Evolutionary conservation across 331 rosid species (phyloP).

Genomic region (Stylosanthes scabra): DNA sequence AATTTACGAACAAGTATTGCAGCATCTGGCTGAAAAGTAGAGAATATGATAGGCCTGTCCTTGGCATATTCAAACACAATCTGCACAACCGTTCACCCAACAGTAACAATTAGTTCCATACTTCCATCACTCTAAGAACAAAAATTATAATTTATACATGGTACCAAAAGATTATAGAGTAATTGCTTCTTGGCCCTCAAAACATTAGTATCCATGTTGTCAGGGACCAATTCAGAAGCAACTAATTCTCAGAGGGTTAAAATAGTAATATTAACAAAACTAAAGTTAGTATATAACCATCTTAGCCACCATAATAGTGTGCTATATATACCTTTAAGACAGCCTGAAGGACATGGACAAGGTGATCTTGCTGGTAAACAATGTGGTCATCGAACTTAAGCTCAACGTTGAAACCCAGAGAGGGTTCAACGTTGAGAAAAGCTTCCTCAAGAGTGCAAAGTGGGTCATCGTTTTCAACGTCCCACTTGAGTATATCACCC

Average conservation of each 20-base stretch:
- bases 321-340: constrained; percentile 50
- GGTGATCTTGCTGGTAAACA: constrained; percentile 56
- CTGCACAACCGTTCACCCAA: constrained; percentile 34
- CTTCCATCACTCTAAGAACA: too few species aligned
- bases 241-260: too few species aligned
- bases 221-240: too few species aligned
- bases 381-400: constrained; percentile 75
- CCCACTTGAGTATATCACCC: constrained; percentile 60
- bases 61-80: constrained; percentile 59
- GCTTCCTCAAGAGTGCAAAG: constrained; percentile 79
- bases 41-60: constrained; percentile 72
- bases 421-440: constrained; percentile 54
- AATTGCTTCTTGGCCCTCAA: too few species aligned
- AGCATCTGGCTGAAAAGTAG: constrained; percentile 86
- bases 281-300: too few species aligned
- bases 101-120: too few species aligned
- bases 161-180: too few species aligned
- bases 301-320: too few species aligned
- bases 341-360: constrained; percentile 55
- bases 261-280: too few species aligned
- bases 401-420: constrained; percentile 78
- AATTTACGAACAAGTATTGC: constrained; percentile 57
- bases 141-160: too few species aligned
- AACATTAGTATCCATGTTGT: too few species aligned
- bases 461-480: constrained; percentile 71